These are phyloP conservation scores for Leccinum insolens DNA, from an alignment of 1,284 basidiomycete genomes.

Conservation along the genomic window DNA sequence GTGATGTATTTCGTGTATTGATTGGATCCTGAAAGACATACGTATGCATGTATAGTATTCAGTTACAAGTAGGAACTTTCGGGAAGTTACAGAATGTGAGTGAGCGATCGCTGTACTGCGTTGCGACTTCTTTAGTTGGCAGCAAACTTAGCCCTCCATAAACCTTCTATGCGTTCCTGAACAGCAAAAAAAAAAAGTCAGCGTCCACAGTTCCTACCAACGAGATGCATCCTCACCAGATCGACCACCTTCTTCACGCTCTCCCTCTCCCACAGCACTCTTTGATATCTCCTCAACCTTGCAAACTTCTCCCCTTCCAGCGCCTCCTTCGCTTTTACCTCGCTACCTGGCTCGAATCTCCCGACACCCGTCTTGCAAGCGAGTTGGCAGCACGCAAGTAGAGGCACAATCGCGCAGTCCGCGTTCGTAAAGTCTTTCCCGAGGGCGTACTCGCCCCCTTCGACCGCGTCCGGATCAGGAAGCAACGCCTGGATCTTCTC, in stretches of 20 bases:
- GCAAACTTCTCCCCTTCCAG: not conserved
- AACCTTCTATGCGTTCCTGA: slow-evolving; percentile 5
- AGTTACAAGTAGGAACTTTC: not conserved
- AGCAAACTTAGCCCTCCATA: not conserved
- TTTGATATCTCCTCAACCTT: slow-evolving; percentile 1
- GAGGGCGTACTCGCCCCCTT: slow-evolving; percentile 32
- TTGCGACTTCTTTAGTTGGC: no score
- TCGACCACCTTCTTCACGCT: slow-evolving; percentile 1
- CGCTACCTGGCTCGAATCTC: slow-evolving; percentile 42
- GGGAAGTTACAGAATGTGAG: not conserved
- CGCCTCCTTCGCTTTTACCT: slow-evolving; percentile 35
- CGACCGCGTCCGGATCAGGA: slow-evolving; percentile 12
- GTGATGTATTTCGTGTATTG: not conserved
- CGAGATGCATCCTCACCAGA: not conserved
- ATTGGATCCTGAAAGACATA: not conserved
- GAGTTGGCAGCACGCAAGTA: slow-evolving; percentile 47
- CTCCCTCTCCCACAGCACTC: not conserved
- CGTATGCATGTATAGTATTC: not conserved
- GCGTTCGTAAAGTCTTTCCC: slow-evolving; percentile 49
- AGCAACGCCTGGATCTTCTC: slow-evolving; percentile 39
- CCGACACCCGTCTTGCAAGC: slow-evolving; percentile 47
- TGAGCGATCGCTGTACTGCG: not conserved
- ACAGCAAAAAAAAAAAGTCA: not conserved
- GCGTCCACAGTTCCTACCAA: not conserved
- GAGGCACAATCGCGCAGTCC: slow-evolving; percentile 54